phyloP scores from a whole-genome alignment of 805 yeast species.

The Schizosaccharomyces lindneri region DNA sequence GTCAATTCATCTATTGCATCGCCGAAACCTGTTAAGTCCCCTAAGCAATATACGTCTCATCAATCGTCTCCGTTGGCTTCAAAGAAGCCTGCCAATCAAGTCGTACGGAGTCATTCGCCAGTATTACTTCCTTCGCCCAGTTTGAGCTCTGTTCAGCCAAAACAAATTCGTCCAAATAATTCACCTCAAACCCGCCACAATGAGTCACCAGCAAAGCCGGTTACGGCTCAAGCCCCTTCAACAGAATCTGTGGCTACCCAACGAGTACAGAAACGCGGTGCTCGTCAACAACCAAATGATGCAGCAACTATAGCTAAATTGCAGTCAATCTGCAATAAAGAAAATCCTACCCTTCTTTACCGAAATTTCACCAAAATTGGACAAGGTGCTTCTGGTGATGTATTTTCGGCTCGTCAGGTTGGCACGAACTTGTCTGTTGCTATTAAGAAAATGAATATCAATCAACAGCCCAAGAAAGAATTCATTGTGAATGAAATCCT shows the following conservation, averaged over 20 bases:
- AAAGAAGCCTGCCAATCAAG: not conserved
- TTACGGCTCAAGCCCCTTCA: not conserved
- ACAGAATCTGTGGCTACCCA: slow-evolving; percentile 14
- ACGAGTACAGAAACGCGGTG: slow-evolving; percentile 40
- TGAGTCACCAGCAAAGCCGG: not conserved
- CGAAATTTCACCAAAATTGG: slow-evolving; percentile 54
- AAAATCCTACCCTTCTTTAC: slow-evolving; percentile 54
- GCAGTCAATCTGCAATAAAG: slow-evolving; percentile 53
- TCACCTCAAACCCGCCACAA: not conserved
- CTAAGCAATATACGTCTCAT: not conserved
- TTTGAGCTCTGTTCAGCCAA: not conserved
- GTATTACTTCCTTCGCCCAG: not conserved
- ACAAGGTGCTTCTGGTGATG: slow-evolving; percentile 97
- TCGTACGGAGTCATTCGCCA: not conserved
- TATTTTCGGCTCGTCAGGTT: slow-evolving; percentile 58
- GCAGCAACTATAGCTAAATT: slow-evolving; percentile 64
- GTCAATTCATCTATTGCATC: not conserved
- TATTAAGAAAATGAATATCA: slow-evolving; percentile 85
- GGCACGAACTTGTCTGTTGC: slow-evolving; percentile 37
- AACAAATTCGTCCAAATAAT: slow-evolving; percentile 5
- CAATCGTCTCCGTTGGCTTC: not conserved
- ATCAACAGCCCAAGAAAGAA: slow-evolving; percentile 87
- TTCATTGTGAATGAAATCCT: slow-evolving; percentile 80
- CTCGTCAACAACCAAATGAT: slow-evolving; percentile 28
- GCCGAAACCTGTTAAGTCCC: not conserved